phyloP scores from a whole-genome alignment of 108 stramenopile species.

The Aurantiochytrium sp. region DNA sequence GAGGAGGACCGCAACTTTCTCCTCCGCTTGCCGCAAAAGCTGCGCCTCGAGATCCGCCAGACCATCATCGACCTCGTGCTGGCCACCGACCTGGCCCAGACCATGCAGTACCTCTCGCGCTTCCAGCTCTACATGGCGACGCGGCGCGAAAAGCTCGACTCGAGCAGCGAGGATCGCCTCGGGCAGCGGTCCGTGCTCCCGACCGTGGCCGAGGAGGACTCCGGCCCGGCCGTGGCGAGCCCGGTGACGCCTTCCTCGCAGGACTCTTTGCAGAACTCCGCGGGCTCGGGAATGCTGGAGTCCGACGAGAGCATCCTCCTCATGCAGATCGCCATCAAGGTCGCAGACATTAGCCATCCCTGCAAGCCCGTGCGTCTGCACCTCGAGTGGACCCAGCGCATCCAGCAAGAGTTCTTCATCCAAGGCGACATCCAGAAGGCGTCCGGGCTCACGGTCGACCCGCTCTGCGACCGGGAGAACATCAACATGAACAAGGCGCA shows the following conservation, averaged over 20 bases:
- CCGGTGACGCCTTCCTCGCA: neutral
- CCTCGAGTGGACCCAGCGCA: constrained; percentile 63
- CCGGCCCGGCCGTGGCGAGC: neutral
- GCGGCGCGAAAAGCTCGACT: neutral
- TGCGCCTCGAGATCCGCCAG: constrained; percentile 31
- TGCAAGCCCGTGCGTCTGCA: constrained; percentile 49
- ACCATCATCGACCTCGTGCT: constrained; percentile 49
- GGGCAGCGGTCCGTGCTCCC: neutral
- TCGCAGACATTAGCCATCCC: constrained; percentile 51
- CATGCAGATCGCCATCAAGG: constrained; percentile 49
- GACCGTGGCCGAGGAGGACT: neutral
- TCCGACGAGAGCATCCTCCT: constrained; percentile 41
- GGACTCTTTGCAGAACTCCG: neutral
- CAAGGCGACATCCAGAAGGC: constrained; percentile 71
- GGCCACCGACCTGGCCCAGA: constrained; percentile 52
- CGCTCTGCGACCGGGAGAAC: constrained; percentile 63
- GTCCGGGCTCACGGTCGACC: constrained; percentile 63
- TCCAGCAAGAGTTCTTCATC: constrained; percentile 65
- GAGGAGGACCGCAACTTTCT: constrained; percentile 44
- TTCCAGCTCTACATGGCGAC: constrained; percentile 39
- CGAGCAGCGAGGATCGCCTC: too few species aligned
- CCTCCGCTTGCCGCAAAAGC: neutral
- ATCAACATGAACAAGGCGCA: constrained; percentile 64
- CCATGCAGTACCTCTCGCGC: constrained; percentile 44
- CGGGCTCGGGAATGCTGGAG: constrained; percentile 7